Evolutionary conservation across 495 filamentous ascomycete genomes (phyloP), one percentile per base, ranked within the genome.

Genomic region (Annulohypoxylon nitens): DNA sequence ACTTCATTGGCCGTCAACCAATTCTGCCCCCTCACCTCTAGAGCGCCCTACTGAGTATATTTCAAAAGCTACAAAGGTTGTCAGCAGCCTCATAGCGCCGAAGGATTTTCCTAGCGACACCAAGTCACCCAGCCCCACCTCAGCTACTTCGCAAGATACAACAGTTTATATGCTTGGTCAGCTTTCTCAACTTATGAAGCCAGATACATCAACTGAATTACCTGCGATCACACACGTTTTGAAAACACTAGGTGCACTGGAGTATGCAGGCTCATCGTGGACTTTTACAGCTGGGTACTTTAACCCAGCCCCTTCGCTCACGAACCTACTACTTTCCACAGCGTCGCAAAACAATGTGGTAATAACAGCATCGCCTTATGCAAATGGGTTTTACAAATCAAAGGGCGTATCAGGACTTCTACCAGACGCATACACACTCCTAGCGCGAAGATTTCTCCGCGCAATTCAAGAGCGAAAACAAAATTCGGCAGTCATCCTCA

Each of bases 241-340:
- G 5, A 85, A 83, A n/a, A 83, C 86, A 6, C 84, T 98, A 20
- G 85, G 87, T 2, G 79, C 78, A 6, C 84, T 90, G 1, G 81
- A 86, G 20, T 92, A 91, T 75, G 80, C 84, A 39, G 85, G 87
- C 37, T 92, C 91, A 3, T 89, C 87, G 39, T 98, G 96, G 95
- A 93, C 93, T 12, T 98, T 99, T 81, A 98, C 96, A 20, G 95
- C 96, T 2, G 96, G 96, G 30, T 99, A 99, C 80, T 99, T 99
- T 85, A 99, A 99, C 81, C 97, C 96, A 57, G 92, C 93, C 43
- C 90, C 95, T 2, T 86, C 89, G 1, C 87, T 97, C 6, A 94
- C 92, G 14, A 86, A 90, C 53, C 86, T 97, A 3, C 83, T 98
- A 1, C 88, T 99, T 16, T 82, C 86, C 16, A 94, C 93, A 14